Conservation (phyloP, 2,329 filamentous ascomycete species). For the Eurotiales sp. region DNA sequence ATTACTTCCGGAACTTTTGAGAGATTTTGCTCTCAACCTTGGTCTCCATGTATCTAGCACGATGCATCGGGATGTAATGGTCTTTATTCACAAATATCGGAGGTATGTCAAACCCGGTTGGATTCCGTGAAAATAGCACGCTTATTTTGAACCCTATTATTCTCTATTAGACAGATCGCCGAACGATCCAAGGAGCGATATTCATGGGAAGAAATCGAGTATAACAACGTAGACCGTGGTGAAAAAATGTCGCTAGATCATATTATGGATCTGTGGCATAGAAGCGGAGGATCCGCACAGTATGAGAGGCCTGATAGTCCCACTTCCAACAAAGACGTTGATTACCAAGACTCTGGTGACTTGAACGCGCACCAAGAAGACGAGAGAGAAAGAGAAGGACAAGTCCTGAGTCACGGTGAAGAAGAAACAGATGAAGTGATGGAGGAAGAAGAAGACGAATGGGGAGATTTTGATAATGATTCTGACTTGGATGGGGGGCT, state of each 20-base stretch:
- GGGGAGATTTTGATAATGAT: too few relatives aligned
- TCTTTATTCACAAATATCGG: constrained; percentile 13
- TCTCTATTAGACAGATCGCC: constrained; percentile 4
- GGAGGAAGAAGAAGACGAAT: not conserved
- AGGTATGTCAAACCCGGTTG: constrained; percentile 6
- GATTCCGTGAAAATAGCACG: not conserved
- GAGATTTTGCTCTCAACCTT: constrained; percentile 10
- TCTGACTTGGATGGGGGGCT: constrained; percentile 6
- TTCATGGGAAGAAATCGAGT: not conserved
- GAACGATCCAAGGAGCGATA: not conserved
- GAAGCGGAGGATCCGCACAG: not conserved
- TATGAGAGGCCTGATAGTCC: not conserved
- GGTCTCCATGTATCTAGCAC: not conserved
- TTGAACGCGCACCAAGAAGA: not conserved
- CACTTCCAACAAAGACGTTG: not conserved
- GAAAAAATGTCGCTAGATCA: constrained; percentile 9
- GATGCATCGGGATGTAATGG: constrained; percentile 14
- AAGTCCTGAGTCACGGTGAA: too few relatives aligned
- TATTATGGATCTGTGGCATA: constrained; percentile 9
- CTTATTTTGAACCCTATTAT: too few relatives aligned
- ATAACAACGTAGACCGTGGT: not conserved
- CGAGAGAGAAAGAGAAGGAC: not conserved
- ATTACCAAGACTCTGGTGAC: not conserved
- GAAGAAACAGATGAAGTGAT: too few relatives aligned
- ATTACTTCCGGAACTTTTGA: constrained; percentile 7